These are phyloP conservation scores for Metschnikowia amazonensis DNA, from an alignment of 805 yeast genomes.

Conservation along the genomic window DNA sequence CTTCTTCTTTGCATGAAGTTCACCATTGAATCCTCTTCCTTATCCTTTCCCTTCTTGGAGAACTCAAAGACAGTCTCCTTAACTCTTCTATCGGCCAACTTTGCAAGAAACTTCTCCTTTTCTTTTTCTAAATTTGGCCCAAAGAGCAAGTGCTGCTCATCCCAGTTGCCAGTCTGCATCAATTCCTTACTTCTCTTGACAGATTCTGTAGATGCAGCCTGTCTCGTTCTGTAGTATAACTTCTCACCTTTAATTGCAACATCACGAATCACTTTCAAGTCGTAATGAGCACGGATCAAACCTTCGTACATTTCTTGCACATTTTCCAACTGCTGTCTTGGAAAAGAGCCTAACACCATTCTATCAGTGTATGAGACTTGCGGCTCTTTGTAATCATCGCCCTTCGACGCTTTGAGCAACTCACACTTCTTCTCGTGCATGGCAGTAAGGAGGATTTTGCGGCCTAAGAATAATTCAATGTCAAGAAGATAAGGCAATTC, in stretches of 20 bases:
- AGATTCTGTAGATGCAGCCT: slow-evolving; percentile 83
- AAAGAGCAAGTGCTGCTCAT: slow-evolving; percentile 75
- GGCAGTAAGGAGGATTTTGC: slow-evolving; percentile 66
- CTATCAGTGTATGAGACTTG: slow-evolving; percentile 67
- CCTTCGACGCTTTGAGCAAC: slow-evolving; percentile 45
- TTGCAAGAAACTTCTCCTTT: slow-evolving; percentile 66
- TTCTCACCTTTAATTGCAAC: slow-evolving; percentile 88
- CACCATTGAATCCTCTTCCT: slow-evolving; percentile 64
- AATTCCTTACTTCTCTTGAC: slow-evolving; percentile 81
- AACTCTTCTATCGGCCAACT: slow-evolving; percentile 60
- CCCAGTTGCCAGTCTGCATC: slow-evolving; percentile 71
- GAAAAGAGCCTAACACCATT: slow-evolving; percentile 78
- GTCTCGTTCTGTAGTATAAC: slow-evolving; percentile 78
- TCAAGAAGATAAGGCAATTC: slow-evolving; percentile 91
- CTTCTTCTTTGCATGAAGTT: slow-evolving; percentile 85
- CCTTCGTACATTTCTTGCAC: slow-evolving; percentile 68
- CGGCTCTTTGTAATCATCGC: slow-evolving; percentile 47
- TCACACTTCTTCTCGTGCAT: slow-evolving; percentile 64
- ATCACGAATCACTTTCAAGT: slow-evolving; percentile 56
- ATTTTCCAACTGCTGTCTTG: slow-evolving; percentile 66
- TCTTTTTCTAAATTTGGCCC: slow-evolving; percentile 74
- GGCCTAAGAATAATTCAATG: slow-evolving; percentile 83
- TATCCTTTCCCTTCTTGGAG: slow-evolving; percentile 43
- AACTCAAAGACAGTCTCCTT: slow-evolving; percentile 96
- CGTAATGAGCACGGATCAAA: slow-evolving; percentile 60